Evolutionary conservation across 306 rosid genomes (phyloP), one percentile per base, ranked within the genome.

Genomic region (Castanospermum australe): DNA sequence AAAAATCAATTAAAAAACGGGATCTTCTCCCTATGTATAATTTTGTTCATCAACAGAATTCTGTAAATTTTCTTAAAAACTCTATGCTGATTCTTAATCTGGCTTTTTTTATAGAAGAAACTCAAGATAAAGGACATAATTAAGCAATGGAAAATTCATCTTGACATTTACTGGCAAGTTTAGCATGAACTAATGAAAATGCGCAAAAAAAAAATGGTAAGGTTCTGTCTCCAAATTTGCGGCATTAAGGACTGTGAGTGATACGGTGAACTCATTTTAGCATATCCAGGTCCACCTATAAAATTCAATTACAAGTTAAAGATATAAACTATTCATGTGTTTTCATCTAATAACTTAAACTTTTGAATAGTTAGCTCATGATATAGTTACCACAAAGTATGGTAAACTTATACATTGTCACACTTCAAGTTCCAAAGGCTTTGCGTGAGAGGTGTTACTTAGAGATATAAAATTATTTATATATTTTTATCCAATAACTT

Each of bases 141-240:
- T 55, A 57, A 30, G 66, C 32, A 83, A 51, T 24, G 45, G 25
- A 64, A 77, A 77, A 59, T 22, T 59, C 39, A 25, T 45, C 28
- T 55, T 25, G 56, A 69, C 73, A 75, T 75, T 76, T 38, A 32
- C 42, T 7, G 20, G 75, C 68, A 68, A 41, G 21, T 55, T 52
- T 71, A 18, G 44, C 62, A 17, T 30, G 17, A 59, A 66, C n/a
- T 2, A 72, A 71, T 65, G 45, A 52, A 51, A 73, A 41, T 52
- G 62, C n/a, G 44, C 33, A n/a, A n/a, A n/a, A 72, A 47, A 62
- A 67, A 55, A 59, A 48, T 6, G 10, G 22, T 35, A 59, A 67
- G 78, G 73, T 30, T 54, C 84, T 61, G 79, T 79, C 63, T 54
- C 59, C 75, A 57, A 63, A 52, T 81, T 67, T 71, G 42, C 54